Conservation (phyloP, 2,329 filamentous ascomycete species). For the Fonsecaea multimorphosa region DNA sequence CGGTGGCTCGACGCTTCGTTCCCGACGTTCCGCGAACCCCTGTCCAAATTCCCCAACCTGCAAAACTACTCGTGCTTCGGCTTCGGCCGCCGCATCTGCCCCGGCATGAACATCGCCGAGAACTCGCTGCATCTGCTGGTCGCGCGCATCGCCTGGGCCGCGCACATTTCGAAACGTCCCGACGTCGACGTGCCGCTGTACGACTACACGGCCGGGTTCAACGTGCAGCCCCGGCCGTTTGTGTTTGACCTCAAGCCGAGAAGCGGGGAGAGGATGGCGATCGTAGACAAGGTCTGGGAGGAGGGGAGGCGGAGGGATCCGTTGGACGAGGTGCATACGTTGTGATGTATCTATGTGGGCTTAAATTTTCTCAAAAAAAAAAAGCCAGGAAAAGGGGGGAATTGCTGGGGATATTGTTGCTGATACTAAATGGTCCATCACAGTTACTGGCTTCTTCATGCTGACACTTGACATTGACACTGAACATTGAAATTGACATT, state of each 20-base stretch:
- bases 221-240: conserved; percentile 32
- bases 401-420: no score
- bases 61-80: conserved; percentile 62
- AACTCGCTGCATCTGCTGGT: conserved; percentile 35
- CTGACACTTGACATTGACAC: no score
- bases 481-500: no score
- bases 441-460: no score
- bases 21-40: conserved; percentile 60
- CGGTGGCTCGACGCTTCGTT: conserved; percentile 60
- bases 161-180: conserved; percentile 21
- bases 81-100: conserved; percentile 56
- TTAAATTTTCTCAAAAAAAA: no score
- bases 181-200: conserved; percentile 28
- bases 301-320: conserved; percentile 14
- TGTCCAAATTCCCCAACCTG: conserved; percentile 59
- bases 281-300: conserved; percentile 20
- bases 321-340: conserved; percentile 14
- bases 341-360: background rate
- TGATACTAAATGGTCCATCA: no score
- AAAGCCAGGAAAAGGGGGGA: no score
- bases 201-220: conserved; percentile 34
- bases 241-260: conserved; percentile 29
- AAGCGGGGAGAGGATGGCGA: conserved; percentile 7
- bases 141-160: conserved; percentile 46
- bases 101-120: conserved; percentile 41